These are phyloP conservation scores for Metschnikowia kunwiensis DNA, from an alignment of 805 yeast species.

Conservation along the genomic window DNA sequence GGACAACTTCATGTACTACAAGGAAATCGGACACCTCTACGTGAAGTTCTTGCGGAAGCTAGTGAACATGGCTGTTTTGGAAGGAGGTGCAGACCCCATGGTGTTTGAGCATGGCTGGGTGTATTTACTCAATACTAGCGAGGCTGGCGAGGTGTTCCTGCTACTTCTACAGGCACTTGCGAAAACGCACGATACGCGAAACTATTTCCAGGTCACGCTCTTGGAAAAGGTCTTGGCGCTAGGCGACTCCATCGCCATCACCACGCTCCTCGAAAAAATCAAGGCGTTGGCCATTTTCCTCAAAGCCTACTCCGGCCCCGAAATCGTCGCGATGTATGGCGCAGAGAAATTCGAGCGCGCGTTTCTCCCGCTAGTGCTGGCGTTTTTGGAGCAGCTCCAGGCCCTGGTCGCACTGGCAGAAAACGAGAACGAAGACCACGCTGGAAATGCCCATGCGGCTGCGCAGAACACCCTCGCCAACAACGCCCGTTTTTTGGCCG, in stretches of 20 bases:
- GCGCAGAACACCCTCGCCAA: slow-evolving; percentile 23
- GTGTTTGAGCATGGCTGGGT: slow-evolving; percentile 10
- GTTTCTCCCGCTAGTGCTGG: slow-evolving; percentile 11
- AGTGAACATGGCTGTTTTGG: slow-evolving; percentile 12
- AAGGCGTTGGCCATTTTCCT: slow-evolving; percentile 15
- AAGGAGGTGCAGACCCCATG: slow-evolving; percentile 11
- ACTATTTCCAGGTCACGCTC: slow-evolving; percentile 1
- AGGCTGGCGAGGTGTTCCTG: slow-evolving; percentile 22
- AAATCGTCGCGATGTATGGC: slow-evolving; percentile 8
- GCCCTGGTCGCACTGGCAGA: slow-evolving; percentile 3
- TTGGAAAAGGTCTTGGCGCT: slow-evolving; percentile 5
- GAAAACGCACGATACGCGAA: background rate
- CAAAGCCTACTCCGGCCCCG: slow-evolving; percentile 4
- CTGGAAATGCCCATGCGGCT: slow-evolving; percentile 1
- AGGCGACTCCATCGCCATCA: slow-evolving; percentile 10
- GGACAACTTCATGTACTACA: slow-evolving; percentile 36
- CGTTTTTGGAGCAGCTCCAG: slow-evolving; percentile 17
- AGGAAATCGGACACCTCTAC: slow-evolving; percentile 29
- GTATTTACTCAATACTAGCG: slow-evolving; percentile 16
- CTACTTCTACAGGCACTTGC: slow-evolving; percentile 23
- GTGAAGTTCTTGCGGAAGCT: slow-evolving; percentile 30
- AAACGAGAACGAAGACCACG: background rate
- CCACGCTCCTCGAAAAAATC: slow-evolving; percentile 13
- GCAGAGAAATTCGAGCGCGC: slow-evolving; percentile 6
- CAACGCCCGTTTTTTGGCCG: slow-evolving; percentile 31